Conservation (phyloP, 148 eudicot species). For the Rhododendron mucronatum region DNA sequence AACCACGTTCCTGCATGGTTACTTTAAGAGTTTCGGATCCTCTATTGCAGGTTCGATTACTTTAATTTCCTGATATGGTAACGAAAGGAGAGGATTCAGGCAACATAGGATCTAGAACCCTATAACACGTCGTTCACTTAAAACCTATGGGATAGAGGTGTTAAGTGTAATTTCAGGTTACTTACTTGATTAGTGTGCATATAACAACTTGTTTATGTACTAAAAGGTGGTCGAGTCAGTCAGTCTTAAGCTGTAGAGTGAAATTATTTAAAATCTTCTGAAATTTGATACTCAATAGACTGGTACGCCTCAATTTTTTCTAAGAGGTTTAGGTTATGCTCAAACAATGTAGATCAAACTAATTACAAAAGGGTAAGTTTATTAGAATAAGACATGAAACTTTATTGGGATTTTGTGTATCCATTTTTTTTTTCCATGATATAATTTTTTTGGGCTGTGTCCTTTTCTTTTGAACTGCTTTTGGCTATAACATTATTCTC, state of each 20-base stretch:
- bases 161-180: background rate
- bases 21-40: background rate
- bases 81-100: background rate
- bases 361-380: background rate
- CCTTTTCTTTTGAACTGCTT: background rate
- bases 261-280: no score
- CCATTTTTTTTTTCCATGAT: no score
- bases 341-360: no score
- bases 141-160: background rate
- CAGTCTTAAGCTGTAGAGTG: no score
- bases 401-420: no score
- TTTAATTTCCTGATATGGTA: background rate
- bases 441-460: no score
- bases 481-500: background rate
- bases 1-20: background rate
- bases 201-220: no score
- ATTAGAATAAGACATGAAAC: background rate
- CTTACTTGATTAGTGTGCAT: no score
- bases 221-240: no score
- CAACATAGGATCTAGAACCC: background rate
- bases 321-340: no score
- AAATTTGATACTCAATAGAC: no score
- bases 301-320: no score
- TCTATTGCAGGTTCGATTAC: background rate
- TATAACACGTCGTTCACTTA: background rate